Base-by-base conservation (phyloP, 345 rosid genomes). In the Anacardium occidentale region DNA sequence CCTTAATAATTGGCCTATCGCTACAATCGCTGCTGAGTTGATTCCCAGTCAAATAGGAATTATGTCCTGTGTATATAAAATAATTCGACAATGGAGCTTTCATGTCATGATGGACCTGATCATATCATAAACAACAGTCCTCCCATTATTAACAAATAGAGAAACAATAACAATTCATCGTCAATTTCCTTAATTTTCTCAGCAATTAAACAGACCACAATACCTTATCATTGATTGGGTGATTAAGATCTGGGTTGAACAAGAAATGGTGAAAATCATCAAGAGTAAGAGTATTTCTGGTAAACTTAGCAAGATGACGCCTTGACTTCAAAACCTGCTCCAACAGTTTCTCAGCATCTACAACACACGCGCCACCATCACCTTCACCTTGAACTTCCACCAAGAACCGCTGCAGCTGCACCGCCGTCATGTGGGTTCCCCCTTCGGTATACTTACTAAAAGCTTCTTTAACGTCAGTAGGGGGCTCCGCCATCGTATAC, bases 21-120 rank as follows among this genome's bases (percentile, higher is more conserved):
- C 98, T 96, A 81, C 97, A 91, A 25, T 93, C 94, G 74, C 99
- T 96, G 76, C 89, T 93, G 7, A 96, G 93, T 69, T 96, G 98
- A 64, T 93, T 96, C 51, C 98, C 97, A 0, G 98, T 93, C 77
- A 96, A 83, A 72, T 96, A 96, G 0, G 97, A 93, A 76, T 93
- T 96, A 75, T 93, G 99, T 25, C 98, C 97, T 13, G 98, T 93
- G 76, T 71, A 89, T 73, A 96, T 90, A 85, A 86, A 91, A 76
- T 93, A 93, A 84, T 90, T 94, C 1, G 97, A 93, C 82, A 96
- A 54, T 6, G 97, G 97, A 74, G 93, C 94, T 44, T 73, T 81
- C 97, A 93, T 96, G 24, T 89, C 89, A 25, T 91, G 93, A 42
- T 86, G 97, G 64, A 91, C 98, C 98, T 96, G 91, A 71, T 79